Percentiles rank a stretch among this genome's conserved stretches.
phyloP scores from a whole-genome alignment of 768 basidiomycete species.

The Leucosporidium yakuticum region DNA sequence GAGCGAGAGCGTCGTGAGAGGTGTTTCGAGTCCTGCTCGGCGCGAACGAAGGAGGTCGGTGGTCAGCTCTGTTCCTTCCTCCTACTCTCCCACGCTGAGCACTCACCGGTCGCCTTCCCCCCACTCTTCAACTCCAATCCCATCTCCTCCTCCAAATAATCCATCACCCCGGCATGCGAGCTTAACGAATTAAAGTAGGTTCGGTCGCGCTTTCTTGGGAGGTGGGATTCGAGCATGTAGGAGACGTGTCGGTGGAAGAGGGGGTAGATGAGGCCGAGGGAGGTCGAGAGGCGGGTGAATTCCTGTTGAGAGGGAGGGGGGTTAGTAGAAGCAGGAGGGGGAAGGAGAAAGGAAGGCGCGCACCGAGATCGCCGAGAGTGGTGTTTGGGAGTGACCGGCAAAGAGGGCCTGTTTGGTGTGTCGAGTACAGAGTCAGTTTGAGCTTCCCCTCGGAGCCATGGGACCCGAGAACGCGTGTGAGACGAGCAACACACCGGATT shows the following conservation, averaged over 20 bases:
- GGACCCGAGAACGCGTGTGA: neutral
- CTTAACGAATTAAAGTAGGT: conserved; percentile 45
- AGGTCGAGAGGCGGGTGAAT: conserved; percentile 44
- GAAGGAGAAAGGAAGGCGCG: neutral
- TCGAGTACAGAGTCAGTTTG: neutral
- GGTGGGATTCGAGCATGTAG: conserved; percentile 47
- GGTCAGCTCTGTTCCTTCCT: too few species aligned
- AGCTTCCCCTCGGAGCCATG: too few species aligned
- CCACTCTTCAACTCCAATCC: neutral
- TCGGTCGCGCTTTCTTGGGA: conserved; percentile 41
- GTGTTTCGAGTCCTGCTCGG: neutral
- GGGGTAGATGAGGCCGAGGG: conserved; percentile 46
- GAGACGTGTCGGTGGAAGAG: conserved; percentile 49
- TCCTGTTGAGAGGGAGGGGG: conserved; percentile 28
- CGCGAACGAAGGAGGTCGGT: neutral
- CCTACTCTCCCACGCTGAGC: neutral
- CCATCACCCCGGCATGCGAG: conserved; percentile 44
- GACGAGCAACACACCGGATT: conserved; percentile 43
- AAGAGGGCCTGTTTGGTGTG: conserved; percentile 48
- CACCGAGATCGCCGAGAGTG: conserved; percentile 44
- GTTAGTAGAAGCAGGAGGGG: neutral
- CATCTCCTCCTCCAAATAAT: conserved; percentile 45
- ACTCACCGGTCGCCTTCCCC: neutral
- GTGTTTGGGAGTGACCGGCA: conserved; percentile 45
- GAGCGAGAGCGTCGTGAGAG: neutral